These are phyloP conservation scores for Trichoderma guizhouense DNA, from an alignment of 2,329 filamentous ascomycete genomes.

Conservation along the genomic window DNA sequence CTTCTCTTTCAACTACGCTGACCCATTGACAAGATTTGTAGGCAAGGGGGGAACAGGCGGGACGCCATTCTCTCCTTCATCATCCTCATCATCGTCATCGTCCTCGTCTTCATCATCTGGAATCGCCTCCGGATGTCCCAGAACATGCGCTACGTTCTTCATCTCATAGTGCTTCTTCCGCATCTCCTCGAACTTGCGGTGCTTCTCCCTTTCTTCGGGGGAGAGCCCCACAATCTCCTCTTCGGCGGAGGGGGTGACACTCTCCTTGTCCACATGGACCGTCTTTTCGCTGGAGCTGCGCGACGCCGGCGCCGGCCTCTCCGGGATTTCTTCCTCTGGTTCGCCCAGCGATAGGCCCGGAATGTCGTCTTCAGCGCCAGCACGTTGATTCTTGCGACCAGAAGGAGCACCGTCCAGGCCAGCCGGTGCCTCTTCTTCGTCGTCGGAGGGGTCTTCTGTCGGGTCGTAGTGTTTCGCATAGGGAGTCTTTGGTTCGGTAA, in stretches of 20 bases:
- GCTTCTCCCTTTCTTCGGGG: slow-evolving; percentile 82
- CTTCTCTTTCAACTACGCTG: slow-evolving; percentile 24
- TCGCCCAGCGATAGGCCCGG: slow-evolving; percentile 89
- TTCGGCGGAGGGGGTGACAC: slow-evolving; percentile 57
- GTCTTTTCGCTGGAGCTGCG: slow-evolving; percentile 56
- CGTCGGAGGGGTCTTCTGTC: slow-evolving; percentile 78
- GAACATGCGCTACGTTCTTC: slow-evolving; percentile 83
- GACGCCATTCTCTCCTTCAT: slow-evolving; percentile 22
- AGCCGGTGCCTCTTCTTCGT: slow-evolving; percentile 42
- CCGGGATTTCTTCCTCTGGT: slow-evolving; percentile 70
- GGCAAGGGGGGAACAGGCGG: slow-evolving; percentile 46
- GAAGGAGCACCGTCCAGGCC: slow-evolving; percentile 29
- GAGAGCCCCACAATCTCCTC: slow-evolving; percentile 53
- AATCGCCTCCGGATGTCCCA: slow-evolving; percentile 70
- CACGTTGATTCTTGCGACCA: slow-evolving; percentile 36
- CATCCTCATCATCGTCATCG: slow-evolving; percentile 39
- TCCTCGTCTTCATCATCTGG: slow-evolving; percentile 62
- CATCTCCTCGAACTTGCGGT: slow-evolving; percentile 83
- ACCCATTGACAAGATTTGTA: slow-evolving; percentile 28
- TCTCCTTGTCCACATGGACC: slow-evolving; percentile 72
- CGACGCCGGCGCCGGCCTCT: slow-evolving; percentile 34
- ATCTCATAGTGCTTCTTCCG: slow-evolving; percentile 99
- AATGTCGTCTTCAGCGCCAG: slow-evolving; percentile 67
- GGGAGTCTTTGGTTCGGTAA: slow-evolving; percentile 96
- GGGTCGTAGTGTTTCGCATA: slow-evolving; percentile 93